Evolutionary conservation across 2,329 filamentous ascomycete species (phyloP), one percentile per base, ranked within the genome.

Genomic region (Nothopassalora personata): DNA sequence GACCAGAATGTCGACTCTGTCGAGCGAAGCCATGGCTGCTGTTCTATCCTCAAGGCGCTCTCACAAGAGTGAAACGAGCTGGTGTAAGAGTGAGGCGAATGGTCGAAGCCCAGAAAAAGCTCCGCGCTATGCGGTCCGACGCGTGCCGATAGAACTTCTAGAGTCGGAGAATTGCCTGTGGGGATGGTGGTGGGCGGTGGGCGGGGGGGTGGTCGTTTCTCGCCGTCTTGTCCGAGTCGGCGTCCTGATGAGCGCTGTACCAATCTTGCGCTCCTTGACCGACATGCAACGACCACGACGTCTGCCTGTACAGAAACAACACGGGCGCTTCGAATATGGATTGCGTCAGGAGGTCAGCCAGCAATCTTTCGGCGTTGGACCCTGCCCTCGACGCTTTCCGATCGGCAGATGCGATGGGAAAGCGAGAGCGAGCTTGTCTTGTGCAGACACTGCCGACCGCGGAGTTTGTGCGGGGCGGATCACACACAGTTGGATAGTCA

Each of bases 1-100:
- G 81, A 99, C 94, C 70, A 96, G 76, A 69, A 97, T 83, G 83
- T 99, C 94, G 79, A 99, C 81, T 28, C 91, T 96, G 75, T 99
- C 94, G 73, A 99, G 86, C 82, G 96, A 89, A 67, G 93, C 91
- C 94, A 99, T 97, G 70, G 67, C 82, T 51, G 60, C 39, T 18
- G 34, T 43, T 19, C 23, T 53, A 31, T 54, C 28, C 43, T 45
- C 51, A 18, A 43, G 36, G 34, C 54, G 39, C 48, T 51, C 34
- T 54, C 48, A 49, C 31, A 27, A 31, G 49, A 50, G 43, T 28
- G 51, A 15, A 10, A 31, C 19, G 45, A 30, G n/a, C 49, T 19
- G 49, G 9, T 31, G 10, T 31, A 19, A 34, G 28, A 30, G 49
- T n/a, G n/a, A 51, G 30, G 18, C 27, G n/a, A 51, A 33, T 34